These are phyloP conservation scores for Hysterium pulicare DNA, from an alignment of 2,329 filamentous ascomycete species.

Conservation along the genomic window DNA sequence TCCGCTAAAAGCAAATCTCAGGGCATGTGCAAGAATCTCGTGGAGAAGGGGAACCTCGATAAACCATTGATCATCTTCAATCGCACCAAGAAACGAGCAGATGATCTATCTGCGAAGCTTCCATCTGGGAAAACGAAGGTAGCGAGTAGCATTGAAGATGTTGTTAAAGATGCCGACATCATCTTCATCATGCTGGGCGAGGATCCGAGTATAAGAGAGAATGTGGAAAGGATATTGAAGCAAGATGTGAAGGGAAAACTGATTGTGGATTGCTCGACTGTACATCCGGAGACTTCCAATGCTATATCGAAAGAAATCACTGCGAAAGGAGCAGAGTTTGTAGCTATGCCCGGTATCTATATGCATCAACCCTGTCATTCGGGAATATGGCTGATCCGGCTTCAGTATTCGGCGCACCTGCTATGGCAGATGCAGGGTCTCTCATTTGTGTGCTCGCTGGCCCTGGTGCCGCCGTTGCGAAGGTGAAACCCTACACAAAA, in stretches of 20 bases:
- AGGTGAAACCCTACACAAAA: conserved; percentile 66
- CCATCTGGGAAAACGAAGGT: conserved; percentile 61
- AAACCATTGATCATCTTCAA: conserved; percentile 77
- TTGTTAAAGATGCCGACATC: conserved; percentile 66
- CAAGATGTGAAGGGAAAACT: conserved; percentile 65
- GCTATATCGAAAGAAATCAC: conserved; percentile 58
- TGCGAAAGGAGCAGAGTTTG: conserved; percentile 65
- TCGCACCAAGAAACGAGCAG: conserved; percentile 65
- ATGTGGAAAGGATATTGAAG: conserved; percentile 57
- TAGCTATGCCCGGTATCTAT: conserved; percentile 60
- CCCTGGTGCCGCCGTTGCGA: conserved; percentile 56
- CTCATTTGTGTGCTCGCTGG: conserved; percentile 74
- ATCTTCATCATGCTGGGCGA: conserved; percentile 81
- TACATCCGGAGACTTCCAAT: conserved; percentile 78
- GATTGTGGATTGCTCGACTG: conserved; percentile 82
- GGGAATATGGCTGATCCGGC: conserved; percentile 17
- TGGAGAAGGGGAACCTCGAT: conserved; percentile 69
- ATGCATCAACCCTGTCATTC: conserved; percentile 11
- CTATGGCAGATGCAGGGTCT: conserved; percentile 66
- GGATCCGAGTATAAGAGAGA: conserved; percentile 67
- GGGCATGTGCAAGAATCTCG: conserved; percentile 83
- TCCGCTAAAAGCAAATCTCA: too few relatives aligned
- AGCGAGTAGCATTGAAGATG: conserved; percentile 61
- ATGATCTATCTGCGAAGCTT: conserved; percentile 61
- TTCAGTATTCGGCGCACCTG: conserved; percentile 66